Base-by-base conservation (phyloP, 345 rosid species). In the Balakata baccata region DNA sequence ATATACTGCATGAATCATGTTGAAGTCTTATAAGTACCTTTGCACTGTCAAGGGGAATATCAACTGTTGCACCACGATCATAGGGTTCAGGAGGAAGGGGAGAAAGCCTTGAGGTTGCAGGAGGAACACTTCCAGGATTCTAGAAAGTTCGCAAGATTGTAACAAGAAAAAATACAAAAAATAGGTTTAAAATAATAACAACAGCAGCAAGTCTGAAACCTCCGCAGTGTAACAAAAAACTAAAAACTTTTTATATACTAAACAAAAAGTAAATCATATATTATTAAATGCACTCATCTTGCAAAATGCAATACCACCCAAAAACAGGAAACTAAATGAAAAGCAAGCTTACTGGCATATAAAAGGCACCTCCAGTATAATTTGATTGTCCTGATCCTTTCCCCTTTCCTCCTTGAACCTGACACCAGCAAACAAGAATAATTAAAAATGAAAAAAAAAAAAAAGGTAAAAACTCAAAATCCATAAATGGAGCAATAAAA, bases 1-100 rank as follows among this genome's bases (percentile, higher is more conserved):
- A 66, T 71, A 18, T 49, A 64, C 83, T 75, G 74, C 41, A 63
- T 23, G 57, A 54, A 72, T 65, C 37, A 56, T 68, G 41, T 50
- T 65, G 14, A 71, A 71, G 20, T 23, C 78, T 58, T 59, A 60
- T 18, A 18, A 57, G 64, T 85, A 89, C 99, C 90, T 88, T 91
- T 68, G 81, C 89, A 77, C 84, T 74, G 78, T 90, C 88, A 68
- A 95, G 98, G 76, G 98, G 90, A 79, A 95, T 90, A 68, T 93
- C 94, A 77, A 86, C 63, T 39, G 97, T 86, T 81, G 94, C 91
- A 80, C 91, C 97, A 14, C 94, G 89, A 49, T 91, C 99, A 80
- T 90, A 87, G 20, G 91, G 97, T 77, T 96, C 99, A 22, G 89
- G 95, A 78, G 98, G 97, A 83, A 96, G 97, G 25, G 98, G 95